Evolutionary conservation across 106 monocot genomes (phyloP).

Genomic region (Phalaenopsis aphrodite): DNA sequence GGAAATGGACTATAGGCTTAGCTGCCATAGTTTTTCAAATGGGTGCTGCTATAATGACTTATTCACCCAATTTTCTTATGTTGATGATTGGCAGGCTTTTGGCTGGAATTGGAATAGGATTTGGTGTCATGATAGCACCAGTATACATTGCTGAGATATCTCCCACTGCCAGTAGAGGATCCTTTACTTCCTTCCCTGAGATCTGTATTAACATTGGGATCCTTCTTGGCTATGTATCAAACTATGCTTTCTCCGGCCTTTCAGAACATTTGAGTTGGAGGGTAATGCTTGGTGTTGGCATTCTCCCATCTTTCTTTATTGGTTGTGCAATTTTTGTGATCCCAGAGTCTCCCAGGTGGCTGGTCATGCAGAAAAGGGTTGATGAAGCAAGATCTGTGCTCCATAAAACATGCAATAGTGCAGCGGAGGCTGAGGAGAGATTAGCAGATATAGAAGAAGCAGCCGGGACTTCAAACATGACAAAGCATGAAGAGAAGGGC

Average conservation of each 20-base stretch:
- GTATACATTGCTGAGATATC: slow-evolving; percentile 97
- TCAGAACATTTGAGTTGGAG: slow-evolving; percentile 79
- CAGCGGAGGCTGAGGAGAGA: slow-evolving; percentile 50
- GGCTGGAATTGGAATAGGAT: slow-evolving; percentile 86
- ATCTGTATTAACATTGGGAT: slow-evolving; percentile 94
- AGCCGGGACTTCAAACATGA: slow-evolving; percentile 21
- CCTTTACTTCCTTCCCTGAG: slow-evolving; percentile 90
- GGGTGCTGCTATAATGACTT: slow-evolving; percentile 77
- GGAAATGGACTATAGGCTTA: slow-evolving; percentile 94
- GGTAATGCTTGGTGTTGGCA: slow-evolving; percentile 90
- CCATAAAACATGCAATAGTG: slow-evolving; percentile 41
- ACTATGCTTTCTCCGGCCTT: slow-evolving; percentile 80
- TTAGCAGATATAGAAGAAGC: slow-evolving; percentile 69
- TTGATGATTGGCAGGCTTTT: slow-evolving; percentile 79
- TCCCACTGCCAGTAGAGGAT: slow-evolving; percentile 65
- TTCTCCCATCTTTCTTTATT: slow-evolving; percentile 80
- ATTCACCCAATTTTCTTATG: slow-evolving; percentile 59
- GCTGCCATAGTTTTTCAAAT: slow-evolving; percentile 79
- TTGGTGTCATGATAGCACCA: slow-evolving; percentile 91
- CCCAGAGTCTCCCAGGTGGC: slow-evolving; percentile 96
- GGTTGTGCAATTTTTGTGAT: slow-evolving; percentile 75
- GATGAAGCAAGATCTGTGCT: slow-evolving; percentile 73
- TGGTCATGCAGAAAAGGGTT: slow-evolving; percentile 66
- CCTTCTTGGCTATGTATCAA: slow-evolving; percentile 90
- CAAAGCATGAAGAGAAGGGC: slow-evolving; percentile 29